phyloP scores from a whole-genome alignment of 805 yeast genomes.

The Blastobotrys chiropterorum region DNA sequence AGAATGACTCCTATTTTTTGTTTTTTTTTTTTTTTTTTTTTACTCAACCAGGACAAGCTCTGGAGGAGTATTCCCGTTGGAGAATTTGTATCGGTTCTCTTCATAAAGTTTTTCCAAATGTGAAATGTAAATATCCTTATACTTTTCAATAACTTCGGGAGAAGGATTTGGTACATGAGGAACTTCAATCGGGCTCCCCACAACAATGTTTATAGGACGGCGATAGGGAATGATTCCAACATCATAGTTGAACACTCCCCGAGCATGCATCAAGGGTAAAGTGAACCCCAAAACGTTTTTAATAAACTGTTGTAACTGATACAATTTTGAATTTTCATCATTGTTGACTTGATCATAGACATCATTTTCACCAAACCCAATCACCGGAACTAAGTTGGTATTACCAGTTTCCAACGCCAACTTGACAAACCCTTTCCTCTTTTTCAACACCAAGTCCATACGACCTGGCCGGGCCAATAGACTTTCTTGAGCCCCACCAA shows the following conservation, averaged over 20 bases:
- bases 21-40: background rate
- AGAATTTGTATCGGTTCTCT: constrained; percentile 12
- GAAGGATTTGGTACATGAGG: constrained; percentile 39
- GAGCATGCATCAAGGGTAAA: constrained; percentile 81
- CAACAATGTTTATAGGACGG: constrained; percentile 68
- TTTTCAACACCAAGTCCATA: constrained; percentile 63
- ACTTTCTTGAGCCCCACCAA: constrained; percentile 95
- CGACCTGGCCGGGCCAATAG: constrained; percentile 55
- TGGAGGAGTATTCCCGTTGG: constrained; percentile 3
- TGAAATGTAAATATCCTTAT: constrained; percentile 60
- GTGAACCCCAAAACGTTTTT: constrained; percentile 76
- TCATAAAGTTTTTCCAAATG: constrained; percentile 15
- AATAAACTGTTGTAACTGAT: constrained; percentile 62
- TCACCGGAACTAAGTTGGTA: constrained; percentile 74
- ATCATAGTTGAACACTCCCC: constrained; percentile 89
- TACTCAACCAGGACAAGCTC: constrained; percentile 15
- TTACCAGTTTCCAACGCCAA: constrained; percentile 78
- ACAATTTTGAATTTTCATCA: constrained; percentile 39
- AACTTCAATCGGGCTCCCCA: constrained; percentile 36
- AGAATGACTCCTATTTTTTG: background rate
- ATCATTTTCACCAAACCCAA: constrained; percentile 85
- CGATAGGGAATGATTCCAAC: constrained; percentile 87
- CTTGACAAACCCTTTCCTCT: constrained; percentile 83
- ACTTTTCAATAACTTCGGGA: constrained; percentile 52
- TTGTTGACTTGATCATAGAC: constrained; percentile 48